Base-by-base conservation (phyloP, 225 moss, liverwort and hornwort species). In the Bryoerythrophyllum caledonicum region DNA sequence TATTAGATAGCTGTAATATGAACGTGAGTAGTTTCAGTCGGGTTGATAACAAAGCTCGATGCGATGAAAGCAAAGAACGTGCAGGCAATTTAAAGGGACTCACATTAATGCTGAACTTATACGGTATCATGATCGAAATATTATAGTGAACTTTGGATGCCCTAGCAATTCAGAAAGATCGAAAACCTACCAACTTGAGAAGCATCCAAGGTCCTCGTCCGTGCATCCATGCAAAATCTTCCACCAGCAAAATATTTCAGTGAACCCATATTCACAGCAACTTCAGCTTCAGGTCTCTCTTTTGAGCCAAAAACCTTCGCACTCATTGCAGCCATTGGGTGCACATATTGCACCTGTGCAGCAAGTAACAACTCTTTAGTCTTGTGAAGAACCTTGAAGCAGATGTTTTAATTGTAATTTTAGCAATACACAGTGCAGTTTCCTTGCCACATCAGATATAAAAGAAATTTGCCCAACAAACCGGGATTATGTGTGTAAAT, bases 271-370 rank as follows among this genome's bases (percentile, higher is more conserved):
- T 83, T 83, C 1, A 86, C 14, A 6, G 78, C 71, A 44, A 83
- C 43, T 43, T 81, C 81, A 34, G 72, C 78, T 81, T 81, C 78
- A 46, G 78, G 82, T 78, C 78, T 78, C 6, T 21, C 23, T 75
- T 49, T 65, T 32, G 74, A 61, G 54, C 83, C 83, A 41, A 77
- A 81, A 44, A 86, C 21, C 72, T 62, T 81, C 0, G 78, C 75
- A 57, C 68, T 80, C 75, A 86, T 52, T 34, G 80, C 78, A 72
- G 80, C 83, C 69, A 71, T 54, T 49, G 78, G 80, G 68, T 83
- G 83, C 59, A 74, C 27, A 25, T 86, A 86, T 27, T 83, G 78
- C 69, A 81, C 68, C 83, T 86, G 64, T 16, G 24, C 4, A 80
- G 27, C 44, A 73, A 34, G 20, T 70, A 35, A 56, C 53, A 65